A percentile compares a stretch with the other conserved stretches of the same genome.
Evolutionary conservation across 2,329 filamentous ascomycete species (phyloP).

Genomic region (Pezicula carpinea): DNA sequence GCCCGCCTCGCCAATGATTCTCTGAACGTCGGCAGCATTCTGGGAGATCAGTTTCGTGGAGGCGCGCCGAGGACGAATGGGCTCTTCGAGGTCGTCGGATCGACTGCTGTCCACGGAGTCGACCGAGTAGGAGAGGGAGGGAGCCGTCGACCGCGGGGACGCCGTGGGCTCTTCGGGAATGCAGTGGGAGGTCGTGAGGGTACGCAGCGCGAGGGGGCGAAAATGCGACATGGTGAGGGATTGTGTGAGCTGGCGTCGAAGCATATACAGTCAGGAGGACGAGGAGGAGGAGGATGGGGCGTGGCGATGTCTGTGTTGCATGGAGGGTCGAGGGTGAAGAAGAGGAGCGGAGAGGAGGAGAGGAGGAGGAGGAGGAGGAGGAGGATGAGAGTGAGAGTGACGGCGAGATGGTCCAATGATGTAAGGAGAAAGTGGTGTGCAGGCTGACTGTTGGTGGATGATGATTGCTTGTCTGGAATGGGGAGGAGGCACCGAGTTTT

Average conservation of each 20-base stretch:
- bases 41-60: constrained; percentile 65
- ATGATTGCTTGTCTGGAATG: too few relatives aligned
- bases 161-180: constrained; percentile 22
- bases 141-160: constrained; percentile 47
- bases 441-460: too few relatives aligned
- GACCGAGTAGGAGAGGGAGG: constrained; percentile 60
- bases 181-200: constrained; percentile 26
- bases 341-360: not conserved
- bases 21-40: constrained; percentile 56
- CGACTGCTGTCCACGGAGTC: constrained; percentile 33
- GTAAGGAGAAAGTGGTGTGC: too few relatives aligned
- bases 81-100: constrained; percentile 38
- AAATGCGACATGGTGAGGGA: constrained; percentile 18
- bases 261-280: not conserved
- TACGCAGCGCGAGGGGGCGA: constrained; percentile 19
- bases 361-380: not conserved
- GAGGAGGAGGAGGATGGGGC: not conserved
- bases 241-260: not conserved
- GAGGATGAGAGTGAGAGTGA: not conserved
- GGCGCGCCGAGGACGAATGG: constrained; percentile 54
- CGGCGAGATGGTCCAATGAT: not conserved
- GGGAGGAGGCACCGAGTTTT: too few relatives aligned
- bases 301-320: not conserved
- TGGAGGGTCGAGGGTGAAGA: not conserved
- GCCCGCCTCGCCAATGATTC: constrained; percentile 60